Evolutionary conservation across 2,329 filamentous ascomycete species (phyloP).

Genomic region (Fusarium transvaalense): DNA sequence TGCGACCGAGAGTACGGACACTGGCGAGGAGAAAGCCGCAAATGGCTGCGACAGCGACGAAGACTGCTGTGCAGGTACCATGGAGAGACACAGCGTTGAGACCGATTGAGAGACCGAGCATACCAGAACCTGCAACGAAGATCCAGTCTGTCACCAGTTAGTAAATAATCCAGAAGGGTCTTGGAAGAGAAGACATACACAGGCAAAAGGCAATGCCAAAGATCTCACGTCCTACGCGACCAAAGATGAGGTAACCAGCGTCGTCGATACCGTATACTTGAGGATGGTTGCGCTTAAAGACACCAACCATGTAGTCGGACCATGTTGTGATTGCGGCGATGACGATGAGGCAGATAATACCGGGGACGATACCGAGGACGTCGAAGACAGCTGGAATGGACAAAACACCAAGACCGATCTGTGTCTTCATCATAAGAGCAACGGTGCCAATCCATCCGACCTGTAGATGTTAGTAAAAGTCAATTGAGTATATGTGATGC

Average conservation of each 20-base stretch:
- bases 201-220: constrained; percentile 55
- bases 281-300: constrained; percentile 64
- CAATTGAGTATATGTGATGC: too few species aligned
- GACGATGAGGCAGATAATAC: constrained; percentile 57
- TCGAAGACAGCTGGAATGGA: constrained; percentile 62
- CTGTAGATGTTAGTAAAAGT: constrained; percentile 40
- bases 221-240: constrained; percentile 58
- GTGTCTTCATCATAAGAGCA: constrained; percentile 62
- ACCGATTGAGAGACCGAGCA: constrained; percentile 53
- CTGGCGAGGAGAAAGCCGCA: constrained; percentile 50
- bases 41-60: constrained; percentile 54
- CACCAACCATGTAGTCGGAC: constrained; percentile 62
- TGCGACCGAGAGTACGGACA: constrained; percentile 50
- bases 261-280: constrained; percentile 68
- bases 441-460: constrained; percentile 59
- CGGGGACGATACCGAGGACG: constrained; percentile 61
- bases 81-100: constrained; percentile 57
- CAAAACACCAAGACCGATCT: constrained; percentile 61
- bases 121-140: constrained; percentile 36
- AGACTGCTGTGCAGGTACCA: constrained; percentile 56
- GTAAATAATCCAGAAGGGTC: accelerated
- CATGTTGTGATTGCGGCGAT: constrained; percentile 62
- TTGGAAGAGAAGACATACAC: constrained; percentile 43
- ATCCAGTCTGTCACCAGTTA: constrained; percentile 33
- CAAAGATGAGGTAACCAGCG: constrained; percentile 62